Base-by-base conservation (phyloP, 208 protist genomes). In the Zelonia costaricensis region DNA sequence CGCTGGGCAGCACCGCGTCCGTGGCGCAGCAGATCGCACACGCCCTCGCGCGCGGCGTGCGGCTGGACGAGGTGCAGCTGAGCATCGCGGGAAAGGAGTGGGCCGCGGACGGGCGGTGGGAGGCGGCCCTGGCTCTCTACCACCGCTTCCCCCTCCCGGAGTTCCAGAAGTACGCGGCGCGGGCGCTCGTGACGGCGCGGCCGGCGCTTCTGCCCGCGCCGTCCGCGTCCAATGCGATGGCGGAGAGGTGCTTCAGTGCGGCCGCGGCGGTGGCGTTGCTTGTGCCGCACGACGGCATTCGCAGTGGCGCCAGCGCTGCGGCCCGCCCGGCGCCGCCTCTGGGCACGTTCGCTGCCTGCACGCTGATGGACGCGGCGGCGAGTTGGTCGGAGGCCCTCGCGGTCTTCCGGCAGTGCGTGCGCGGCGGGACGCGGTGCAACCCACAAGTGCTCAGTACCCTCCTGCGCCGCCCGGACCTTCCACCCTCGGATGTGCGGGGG, bases 41-140 rank as follows among this genome's bases (percentile, higher is more conserved):
- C 12, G 61, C 65, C 20, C 72, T 92, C 23, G 82, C 86, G 6
- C 39, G 52, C 10, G 86, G 86, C 12, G 61, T 80, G 25, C 54
- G 72, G 18, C 51, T 86, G n/a, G 71, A 87, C n/a, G 80, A 92
- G 42, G 46, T 92, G 9, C 82, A 92, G 61, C 51, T 92, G 53
- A 85, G 80, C 53, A 62, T 55, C 4, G 66, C 79, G 38, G 55
- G 68, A 4, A 80, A 74, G 65, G 42, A 35, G 25, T 92, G 86
- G 76, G 73, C 72, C 3, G 52, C 56, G 31, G 59, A 54, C 1
- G 82, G 77, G 2, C 56, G 76, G 33, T 88, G 82, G 86, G 63
- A 78, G 36, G 64, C 68, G 25, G 65, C 73, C 28, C 58, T 92
- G 51, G 51, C 62, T 13, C 66, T 92, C 22, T 87, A 89, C 62